Base-by-base conservation (phyloP, 1,284 basidiomycete genomes). In the Phellinidium pouzarii region DNA sequence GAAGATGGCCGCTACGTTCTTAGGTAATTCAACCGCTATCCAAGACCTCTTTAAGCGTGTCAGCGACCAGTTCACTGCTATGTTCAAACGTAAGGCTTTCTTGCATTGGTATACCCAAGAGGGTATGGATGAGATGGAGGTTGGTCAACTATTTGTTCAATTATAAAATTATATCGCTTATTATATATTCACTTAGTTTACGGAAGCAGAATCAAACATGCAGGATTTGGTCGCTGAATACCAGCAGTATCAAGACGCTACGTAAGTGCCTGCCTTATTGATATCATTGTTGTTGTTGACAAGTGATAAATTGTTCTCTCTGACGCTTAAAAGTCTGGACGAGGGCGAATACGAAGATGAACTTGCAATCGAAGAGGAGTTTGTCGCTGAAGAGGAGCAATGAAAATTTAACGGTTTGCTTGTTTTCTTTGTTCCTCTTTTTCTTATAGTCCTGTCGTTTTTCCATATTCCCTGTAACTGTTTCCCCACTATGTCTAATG, bases 11-110 rank as follows among this genome's bases (percentile, higher is more conserved):
- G 90, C 94, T 57, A 97, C 94, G 36, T 97, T 97, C 78, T 82
- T 98, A 68, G 94, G 94, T 65, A 98, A 98, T 81, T 93, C 91
- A 43, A 97, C 93, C 54, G 91, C 89, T 54, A 97, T 98, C 68
- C 94, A 96, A 71, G 93, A 95, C 70, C 79, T 97, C 59, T 96
- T 97, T 89, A 93, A 94, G 78, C 92, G 94, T 75, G 91, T 95
- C 68, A 88, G 84, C 62, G 91, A 94, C 68, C 94, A 97, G 72
- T 98, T 98, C 82, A 91, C 90, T 57, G 91, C 91, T 71, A 98
- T 97, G 95, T 97, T 96, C 85, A 89, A 94, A 78, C 81, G 94
- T 70, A 96, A 96, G 78, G 94, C 94, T 42, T 97, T 97, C 87
- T 85, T 97, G 80, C 94, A 97, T 73, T 97, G 94, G 91, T 95